Percentiles rank a stretch among this genome's conserved stretches.
Evolutionary conservation across 441 rosid genomes (phyloP).

Genomic region (Aleurites moluccanus): DNA sequence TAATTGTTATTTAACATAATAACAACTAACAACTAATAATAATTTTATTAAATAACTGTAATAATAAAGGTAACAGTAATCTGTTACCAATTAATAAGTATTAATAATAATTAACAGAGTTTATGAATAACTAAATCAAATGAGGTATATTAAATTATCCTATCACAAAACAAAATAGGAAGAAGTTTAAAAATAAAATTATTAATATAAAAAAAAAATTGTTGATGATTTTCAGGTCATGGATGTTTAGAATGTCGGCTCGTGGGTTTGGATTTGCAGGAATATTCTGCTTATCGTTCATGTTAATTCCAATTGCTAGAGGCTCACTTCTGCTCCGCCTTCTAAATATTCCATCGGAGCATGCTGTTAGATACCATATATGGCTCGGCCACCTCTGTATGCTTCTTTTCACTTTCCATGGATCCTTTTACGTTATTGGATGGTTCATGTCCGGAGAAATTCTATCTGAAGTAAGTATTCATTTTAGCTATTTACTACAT

Average conservation of each 20-base stretch:
- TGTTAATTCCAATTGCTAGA: constrained; percentile 56
- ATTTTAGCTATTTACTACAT: too few relatives aligned
- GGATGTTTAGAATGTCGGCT: constrained; percentile 53
- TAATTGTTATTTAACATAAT: too few relatives aligned
- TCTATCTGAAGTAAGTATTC: constrained; percentile 48
- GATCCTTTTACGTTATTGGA: constrained; percentile 42
- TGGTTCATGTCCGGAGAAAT: constrained; percentile 42
- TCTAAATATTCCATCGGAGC: constrained; percentile 50
- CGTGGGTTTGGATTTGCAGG: constrained; percentile 76
- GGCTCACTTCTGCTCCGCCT: constrained; percentile 51
- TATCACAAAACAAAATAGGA: too few relatives aligned
- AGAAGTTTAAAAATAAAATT: too few relatives aligned
- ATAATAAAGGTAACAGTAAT: too few relatives aligned
- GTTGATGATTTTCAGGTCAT: constrained; percentile 35
- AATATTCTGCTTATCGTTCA: constrained; percentile 53
- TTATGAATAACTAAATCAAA: too few relatives aligned
- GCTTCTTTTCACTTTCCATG: constrained; percentile 45
- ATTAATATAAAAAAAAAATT: too few relatives aligned
- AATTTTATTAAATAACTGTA: too few relatives aligned
- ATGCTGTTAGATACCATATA: constrained; percentile 52
- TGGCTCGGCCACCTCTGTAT: constrained; percentile 53
- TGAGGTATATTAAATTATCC: too few relatives aligned
- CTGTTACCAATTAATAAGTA: too few relatives aligned
- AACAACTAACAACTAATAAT: too few relatives aligned
- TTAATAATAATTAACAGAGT: too few relatives aligned